These are phyloP conservation scores for Scutellaria galericulata DNA, from an alignment of 257 asterid genomes.

Conservation along the genomic window DNA sequence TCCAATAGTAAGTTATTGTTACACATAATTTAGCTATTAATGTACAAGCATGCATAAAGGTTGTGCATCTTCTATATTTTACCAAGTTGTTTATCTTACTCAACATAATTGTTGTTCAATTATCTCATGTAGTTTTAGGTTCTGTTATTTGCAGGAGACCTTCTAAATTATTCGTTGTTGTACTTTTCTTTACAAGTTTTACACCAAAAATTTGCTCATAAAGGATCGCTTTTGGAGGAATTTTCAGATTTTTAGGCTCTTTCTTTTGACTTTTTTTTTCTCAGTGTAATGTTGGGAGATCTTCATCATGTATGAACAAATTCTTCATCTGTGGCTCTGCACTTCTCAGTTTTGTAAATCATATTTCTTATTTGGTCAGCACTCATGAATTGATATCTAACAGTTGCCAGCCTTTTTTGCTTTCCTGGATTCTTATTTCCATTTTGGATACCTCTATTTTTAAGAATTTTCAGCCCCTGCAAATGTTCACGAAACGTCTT, in stretches of 20 bases:
- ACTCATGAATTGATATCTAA: constrained; percentile 16
- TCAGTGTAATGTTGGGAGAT: not conserved
- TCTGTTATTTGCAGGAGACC: constrained; percentile 2
- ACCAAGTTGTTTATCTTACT: not conserved
- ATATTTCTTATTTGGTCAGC: constrained; percentile 1
- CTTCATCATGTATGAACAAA: not conserved
- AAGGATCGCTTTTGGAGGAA: not conserved
- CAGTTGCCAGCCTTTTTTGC: not conserved
- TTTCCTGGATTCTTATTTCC: not conserved
- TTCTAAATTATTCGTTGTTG: not conserved
- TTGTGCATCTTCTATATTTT: constrained; percentile 3
- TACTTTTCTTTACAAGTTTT: constrained; percentile 15
- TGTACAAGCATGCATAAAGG: constrained; percentile 4
- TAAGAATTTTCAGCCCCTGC: not conserved
- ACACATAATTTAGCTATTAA: constrained; percentile 17
- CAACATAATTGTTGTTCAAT: not conserved
- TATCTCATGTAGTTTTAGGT: constrained; percentile 13
- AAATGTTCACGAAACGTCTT: constrained; percentile 12
- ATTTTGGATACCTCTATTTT: not conserved
- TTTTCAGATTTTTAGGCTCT: not conserved
- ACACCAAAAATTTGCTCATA: not conserved
- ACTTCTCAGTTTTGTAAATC: not conserved
- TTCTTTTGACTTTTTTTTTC: constrained; percentile 2
- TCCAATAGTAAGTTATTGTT: not conserved
- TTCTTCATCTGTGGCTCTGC: not conserved